Base-by-base conservation (phyloP, 1,139 yeast species). In the Saccharomyces hybrid region DNA sequence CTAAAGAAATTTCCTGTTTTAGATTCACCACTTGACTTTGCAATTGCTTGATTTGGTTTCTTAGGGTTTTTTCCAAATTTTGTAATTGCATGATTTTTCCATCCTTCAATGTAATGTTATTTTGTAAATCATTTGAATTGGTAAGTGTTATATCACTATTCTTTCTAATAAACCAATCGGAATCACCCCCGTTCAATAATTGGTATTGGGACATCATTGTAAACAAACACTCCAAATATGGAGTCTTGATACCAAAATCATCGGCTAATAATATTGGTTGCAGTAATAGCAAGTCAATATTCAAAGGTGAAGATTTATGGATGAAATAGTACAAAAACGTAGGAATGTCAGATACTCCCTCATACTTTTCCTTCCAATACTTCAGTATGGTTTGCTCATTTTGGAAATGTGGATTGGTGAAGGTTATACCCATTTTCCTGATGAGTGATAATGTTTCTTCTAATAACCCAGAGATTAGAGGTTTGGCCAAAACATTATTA, bases 201-300 rank as follows among this genome's bases (percentile, higher is more conserved):
- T 76, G 76, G 55, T 77, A 78, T 66, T 87, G 95, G 61, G 88
- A 82, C 77, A 87, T 75, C 56, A 85, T 80, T 2, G 96, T 88
- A 67, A 88, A 90, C 56, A 88, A 73, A 62, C 88, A 88, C 70
- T 90, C 97, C 70, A 90, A 76, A 68, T 90, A 90, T 2, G 97
- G 97, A 1, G 96, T 87, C 66, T 87, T 84, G 54, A 89, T 82
- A 50, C 86, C 85, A 65, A 80, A 81, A 68, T 88, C 96, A 70
- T 89, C 96, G 20, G 95, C 96, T 57, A 88, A 74, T 53, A 90
- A 74, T 57, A 90, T 89, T 3, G 96, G 96, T 67, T 88, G 95
- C 57, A 89, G 76, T 54, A 90, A 73, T 50, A 88, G 74, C 65
- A 89, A 75, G 69, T 90, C 97, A 52, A 86, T 75, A 59, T 84